These are phyloP conservation scores for Malus sylvestris DNA, from an alignment of 306 rosid species.

Conservation along the genomic window DNA sequence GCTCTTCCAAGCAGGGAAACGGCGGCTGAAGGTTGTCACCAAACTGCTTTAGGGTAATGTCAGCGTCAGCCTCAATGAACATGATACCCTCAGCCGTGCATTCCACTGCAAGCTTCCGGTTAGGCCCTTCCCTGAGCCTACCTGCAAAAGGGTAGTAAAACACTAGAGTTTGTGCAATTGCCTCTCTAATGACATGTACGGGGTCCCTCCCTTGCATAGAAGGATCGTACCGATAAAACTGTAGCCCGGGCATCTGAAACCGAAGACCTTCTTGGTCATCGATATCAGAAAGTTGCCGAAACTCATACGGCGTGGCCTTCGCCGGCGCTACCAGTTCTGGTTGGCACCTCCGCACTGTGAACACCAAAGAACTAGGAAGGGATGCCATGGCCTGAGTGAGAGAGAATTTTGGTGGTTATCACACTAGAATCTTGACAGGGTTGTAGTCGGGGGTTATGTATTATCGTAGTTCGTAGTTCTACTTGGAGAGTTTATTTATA, in stretches of 20 bases:
- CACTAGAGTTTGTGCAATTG: slow-evolving; percentile 26
- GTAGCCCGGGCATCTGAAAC: slow-evolving; percentile 30
- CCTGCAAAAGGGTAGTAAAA: slow-evolving; percentile 41
- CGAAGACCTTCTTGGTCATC: slow-evolving; percentile 37
- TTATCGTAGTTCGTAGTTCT: not conserved
- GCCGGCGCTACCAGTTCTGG: slow-evolving; percentile 28
- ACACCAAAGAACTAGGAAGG: slow-evolving; percentile 6
- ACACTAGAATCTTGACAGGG: not conserved
- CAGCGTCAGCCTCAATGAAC: slow-evolving; percentile 41
- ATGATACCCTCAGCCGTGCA: slow-evolving; percentile 41
- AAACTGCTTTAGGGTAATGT: slow-evolving; percentile 25
- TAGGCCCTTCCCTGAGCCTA: slow-evolving; percentile 29
- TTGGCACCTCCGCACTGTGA: slow-evolving; percentile 16
- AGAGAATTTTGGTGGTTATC: not conserved
- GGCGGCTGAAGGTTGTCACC: slow-evolving; percentile 35
- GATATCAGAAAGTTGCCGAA: slow-evolving; percentile 29
- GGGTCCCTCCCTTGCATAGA: slow-evolving; percentile 30
- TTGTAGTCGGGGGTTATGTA: not conserved
- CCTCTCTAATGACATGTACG: slow-evolving; percentile 23
- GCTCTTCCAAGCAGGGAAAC: slow-evolving; percentile 27
- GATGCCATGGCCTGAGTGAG: not conserved
- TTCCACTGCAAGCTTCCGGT: slow-evolving; percentile 28
- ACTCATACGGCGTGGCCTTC: slow-evolving; percentile 21
- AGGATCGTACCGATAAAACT: slow-evolving; percentile 21
- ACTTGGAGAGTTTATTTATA: not conserved